Evolutionary conservation across 352 stramenopile species (phyloP).

Genomic region (Phytophthora cryptogea): DNA sequence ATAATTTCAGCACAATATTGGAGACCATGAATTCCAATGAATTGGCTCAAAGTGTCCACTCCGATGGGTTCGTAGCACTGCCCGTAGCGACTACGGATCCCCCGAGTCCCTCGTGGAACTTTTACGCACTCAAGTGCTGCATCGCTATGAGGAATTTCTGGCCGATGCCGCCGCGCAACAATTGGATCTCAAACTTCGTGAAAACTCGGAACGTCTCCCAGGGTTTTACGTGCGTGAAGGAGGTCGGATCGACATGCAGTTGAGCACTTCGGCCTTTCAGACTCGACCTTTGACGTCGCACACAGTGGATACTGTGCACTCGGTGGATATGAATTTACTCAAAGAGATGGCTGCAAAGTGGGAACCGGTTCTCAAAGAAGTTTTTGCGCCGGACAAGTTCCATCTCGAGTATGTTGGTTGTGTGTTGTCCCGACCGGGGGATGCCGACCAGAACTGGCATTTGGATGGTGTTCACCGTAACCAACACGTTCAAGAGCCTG

Average conservation of each 20-base stretch:
- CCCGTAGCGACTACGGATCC: conserved; percentile 16
- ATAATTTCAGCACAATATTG: conserved; percentile 10
- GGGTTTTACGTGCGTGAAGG: conserved; percentile 78
- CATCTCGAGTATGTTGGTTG: conserved; percentile 77
- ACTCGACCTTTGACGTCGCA: conserved; percentile 5
- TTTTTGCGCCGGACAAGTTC: conserved; percentile 24
- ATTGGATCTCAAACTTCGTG: conserved; percentile 37
- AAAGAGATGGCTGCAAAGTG: conserved; percentile 39
- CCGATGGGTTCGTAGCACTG: conserved; percentile 55
- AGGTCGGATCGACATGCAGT: conserved; percentile 74
- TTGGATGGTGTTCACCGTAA: conserved; percentile 76
- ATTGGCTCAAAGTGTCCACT: conserved; percentile 38
- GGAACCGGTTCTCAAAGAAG: conserved; percentile 25
- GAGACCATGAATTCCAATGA: conserved; percentile 27
- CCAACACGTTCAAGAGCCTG: conserved; percentile 50
- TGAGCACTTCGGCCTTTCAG: conserved; percentile 34
- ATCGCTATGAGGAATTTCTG: conserved; percentile 46
- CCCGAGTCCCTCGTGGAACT: conserved; percentile 23
- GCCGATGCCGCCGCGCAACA: conserved; percentile 26
- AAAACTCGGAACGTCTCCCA: conserved; percentile 56
- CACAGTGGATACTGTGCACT: conserved; percentile 17
- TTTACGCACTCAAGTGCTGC: conserved; percentile 35
- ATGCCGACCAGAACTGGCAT: conserved; percentile 80
- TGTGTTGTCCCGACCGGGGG: conserved; percentile 63
- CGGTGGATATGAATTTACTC: conserved; percentile 34